These are phyloP conservation scores for Yamadazyma jaroonii DNA, from an alignment of 1,139 yeast genomes.

Conservation along the genomic window DNA sequence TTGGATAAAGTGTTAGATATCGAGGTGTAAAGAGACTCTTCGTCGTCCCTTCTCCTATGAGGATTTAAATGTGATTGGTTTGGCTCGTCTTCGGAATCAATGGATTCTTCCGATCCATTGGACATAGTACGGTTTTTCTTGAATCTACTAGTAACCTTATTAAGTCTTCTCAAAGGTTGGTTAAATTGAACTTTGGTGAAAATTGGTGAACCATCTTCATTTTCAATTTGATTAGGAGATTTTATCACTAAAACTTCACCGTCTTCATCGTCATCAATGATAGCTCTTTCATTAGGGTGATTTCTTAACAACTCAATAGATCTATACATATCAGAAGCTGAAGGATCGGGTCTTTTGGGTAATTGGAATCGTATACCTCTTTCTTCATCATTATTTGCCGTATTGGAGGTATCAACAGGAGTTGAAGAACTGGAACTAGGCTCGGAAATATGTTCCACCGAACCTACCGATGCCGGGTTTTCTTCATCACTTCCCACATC, in stretches of 20 bases:
- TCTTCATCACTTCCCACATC: conserved; percentile 9
- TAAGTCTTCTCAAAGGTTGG: conserved; percentile 13
- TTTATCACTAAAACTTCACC: conserved; percentile 69
- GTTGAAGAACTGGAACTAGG: conserved; percentile 28
- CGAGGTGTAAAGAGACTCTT: conserved; percentile 10
- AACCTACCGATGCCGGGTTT: too few species aligned
- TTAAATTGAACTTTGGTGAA: conserved; percentile 28
- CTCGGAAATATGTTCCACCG: conserved; percentile 34
- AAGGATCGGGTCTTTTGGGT: conserved; percentile 50
- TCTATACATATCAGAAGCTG: conserved; percentile 80
- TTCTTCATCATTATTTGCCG: background rate
- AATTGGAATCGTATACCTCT: conserved; percentile 35
- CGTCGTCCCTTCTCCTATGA: conserved; percentile 17
- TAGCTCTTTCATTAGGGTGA: conserved; percentile 1
- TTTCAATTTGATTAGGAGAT: conserved; percentile 73
- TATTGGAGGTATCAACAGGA: background rate
- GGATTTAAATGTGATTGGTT: conserved; percentile 13
- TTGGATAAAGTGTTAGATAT: conserved; percentile 10
- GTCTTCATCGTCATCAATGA: conserved; percentile 10
- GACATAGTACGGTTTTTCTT: conserved; percentile 14
- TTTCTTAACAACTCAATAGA: conserved; percentile 76
- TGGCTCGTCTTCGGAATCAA: conserved; percentile 20
- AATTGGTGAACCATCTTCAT: conserved; percentile 31
- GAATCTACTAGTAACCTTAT: conserved; percentile 23
- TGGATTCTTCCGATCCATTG: conserved; percentile 13